Evolutionary conservation across 495 filamentous ascomycete species (phyloP), one percentile per base, ranked within the genome.

Genomic region (Pyrenopolyporus hunteri): DNA sequence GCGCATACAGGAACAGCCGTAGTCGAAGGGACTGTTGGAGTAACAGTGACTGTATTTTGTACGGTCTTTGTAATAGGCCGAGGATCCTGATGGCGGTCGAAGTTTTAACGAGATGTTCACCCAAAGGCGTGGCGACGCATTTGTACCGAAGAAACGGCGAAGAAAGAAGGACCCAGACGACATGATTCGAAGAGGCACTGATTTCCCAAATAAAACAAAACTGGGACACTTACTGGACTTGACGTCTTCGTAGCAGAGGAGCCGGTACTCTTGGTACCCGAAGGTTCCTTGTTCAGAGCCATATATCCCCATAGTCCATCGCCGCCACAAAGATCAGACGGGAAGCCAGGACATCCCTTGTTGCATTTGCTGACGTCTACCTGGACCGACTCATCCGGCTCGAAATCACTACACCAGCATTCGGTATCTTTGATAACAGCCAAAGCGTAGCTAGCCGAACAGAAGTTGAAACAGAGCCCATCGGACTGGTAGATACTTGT

Each of bases 401-500:
- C 49, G 22, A 70, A 63, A 40, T 80, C 65, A 16, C 72, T 71
- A 44, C 79, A 82, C 78, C 78, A 82, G 40, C 79, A 82, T 14
- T 65, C 51, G 7, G 68, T 47, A 4, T 57, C 39, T 33, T 77
- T 70, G 6, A 80, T 29, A 29, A 82, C 64, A 50, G 76, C 73
- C n/a, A 76, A 71, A 13, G 78, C 72, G 29, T 54, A 78, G 11
- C 64, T 25, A 2, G 52, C 44, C 11, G 42, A 4, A 66, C 79
- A 82, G 46, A 71, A 77, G 7, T 56, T 46, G 48, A 62, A 63
- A 36, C 79, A 82, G 19, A 76, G 71, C 13, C 79, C 79, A 50
- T 79, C 71, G 50, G 77, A 78, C 48, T 82, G 79, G 23, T 44
- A 82, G 62, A 71, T 70, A 60, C 69, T 74, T 22, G 66, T 31